These are phyloP conservation scores for Lentinula raphanica DNA, from an alignment of 768 basidiomycete genomes.

Conservation along the genomic window DNA sequence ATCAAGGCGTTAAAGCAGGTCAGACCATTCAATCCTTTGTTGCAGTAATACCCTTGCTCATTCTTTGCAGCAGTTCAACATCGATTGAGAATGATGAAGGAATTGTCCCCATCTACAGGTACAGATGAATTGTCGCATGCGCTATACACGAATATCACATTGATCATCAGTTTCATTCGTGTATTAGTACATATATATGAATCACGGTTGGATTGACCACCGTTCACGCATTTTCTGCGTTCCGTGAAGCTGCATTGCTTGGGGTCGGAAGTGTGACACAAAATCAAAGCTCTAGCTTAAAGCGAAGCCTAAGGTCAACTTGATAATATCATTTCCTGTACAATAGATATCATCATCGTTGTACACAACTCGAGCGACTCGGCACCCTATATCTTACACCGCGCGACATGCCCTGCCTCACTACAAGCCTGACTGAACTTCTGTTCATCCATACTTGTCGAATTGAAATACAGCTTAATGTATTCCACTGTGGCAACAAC, in stretches of 20 bases:
- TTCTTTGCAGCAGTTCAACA: conserved; percentile 24
- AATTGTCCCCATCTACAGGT: not conserved
- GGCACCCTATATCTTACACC: conserved; percentile 13
- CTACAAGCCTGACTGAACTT: conserved; percentile 11
- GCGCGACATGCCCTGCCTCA: conserved; percentile 9
- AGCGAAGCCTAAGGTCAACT: no score
- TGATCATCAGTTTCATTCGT: no score
- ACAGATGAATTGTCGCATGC: not conserved
- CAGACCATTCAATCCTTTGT: conserved; percentile 22
- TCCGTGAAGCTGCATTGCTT: no score
- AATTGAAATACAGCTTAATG: conserved; percentile 16
- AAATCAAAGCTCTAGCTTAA: no score
- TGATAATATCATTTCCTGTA: no score
- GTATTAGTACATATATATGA: no score
- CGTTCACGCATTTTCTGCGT: no score
- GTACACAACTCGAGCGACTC: no score
- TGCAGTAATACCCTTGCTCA: not conserved
- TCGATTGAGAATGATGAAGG: conserved; percentile 14
- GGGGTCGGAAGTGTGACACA: no score
- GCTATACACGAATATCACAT: not conserved
- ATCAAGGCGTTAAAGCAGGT: conserved; percentile 85
- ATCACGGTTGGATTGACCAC: no score
- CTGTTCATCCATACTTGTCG: conserved; percentile 8
- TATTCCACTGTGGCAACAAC: conserved; percentile 13
- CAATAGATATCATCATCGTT: no score